Conservation (phyloP, 2,329 filamentous ascomycete species). For the Penicillium sp. region DNA sequence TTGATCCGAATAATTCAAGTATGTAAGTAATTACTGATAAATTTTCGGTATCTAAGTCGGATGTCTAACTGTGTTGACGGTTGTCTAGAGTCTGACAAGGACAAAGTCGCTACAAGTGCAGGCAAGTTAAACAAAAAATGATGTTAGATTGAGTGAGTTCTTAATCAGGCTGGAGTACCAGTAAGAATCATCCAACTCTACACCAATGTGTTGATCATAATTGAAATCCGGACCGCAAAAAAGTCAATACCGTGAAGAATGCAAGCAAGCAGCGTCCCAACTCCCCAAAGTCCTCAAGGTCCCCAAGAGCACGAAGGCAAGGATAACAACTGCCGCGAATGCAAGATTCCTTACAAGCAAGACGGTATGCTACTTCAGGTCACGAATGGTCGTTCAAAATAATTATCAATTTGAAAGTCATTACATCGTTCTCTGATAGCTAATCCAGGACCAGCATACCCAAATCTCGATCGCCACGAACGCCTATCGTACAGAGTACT, state of each 20-base stretch:
- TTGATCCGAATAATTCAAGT: neutral
- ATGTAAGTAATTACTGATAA: neutral
- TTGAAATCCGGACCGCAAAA: neutral
- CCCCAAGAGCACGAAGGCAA: neutral
- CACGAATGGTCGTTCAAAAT: neutral
- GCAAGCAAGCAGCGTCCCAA: neutral
- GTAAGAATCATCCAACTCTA: neutral
- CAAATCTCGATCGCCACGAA: neutral
- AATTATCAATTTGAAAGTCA: neutral
- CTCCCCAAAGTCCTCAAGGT: neutral
- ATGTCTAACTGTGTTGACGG: neutral
- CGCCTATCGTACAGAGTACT: neutral
- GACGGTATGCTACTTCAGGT: neutral
- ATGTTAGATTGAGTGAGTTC: too few species aligned
- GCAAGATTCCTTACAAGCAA: neutral
- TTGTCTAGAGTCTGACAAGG: neutral
- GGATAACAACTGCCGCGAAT: neutral
- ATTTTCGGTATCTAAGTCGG: neutral
- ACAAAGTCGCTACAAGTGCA: neutral
- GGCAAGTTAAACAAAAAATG: neutral
- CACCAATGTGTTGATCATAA: neutral
- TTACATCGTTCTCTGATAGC: neutral
- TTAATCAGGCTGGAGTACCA: neutral
- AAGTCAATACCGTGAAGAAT: neutral
- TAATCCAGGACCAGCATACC: neutral